Evolutionary conservation across 768 basidiomycete species (phyloP).

Genomic region (Lactarius trivialis): DNA sequence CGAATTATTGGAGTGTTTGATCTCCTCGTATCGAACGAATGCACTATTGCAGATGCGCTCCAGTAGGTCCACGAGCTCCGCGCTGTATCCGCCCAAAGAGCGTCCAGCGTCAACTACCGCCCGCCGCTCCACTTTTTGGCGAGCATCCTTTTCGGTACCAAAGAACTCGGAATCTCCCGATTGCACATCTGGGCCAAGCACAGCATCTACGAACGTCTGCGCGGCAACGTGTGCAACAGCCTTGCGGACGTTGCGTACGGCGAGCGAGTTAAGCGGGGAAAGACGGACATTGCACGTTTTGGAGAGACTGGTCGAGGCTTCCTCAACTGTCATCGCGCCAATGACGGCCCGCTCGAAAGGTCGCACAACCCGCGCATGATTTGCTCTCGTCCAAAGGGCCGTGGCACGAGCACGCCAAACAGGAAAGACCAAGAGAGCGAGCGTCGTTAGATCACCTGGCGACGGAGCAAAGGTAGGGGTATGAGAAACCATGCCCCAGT

Average conservation of each 20-base stretch:
- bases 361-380: constrained; percentile 30
- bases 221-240: constrained; percentile 48
- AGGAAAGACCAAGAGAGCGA: constrained; percentile 49
- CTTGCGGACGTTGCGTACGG: constrained; percentile 42
- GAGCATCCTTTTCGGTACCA: constrained; percentile 29
- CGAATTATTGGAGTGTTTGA: constrained; percentile 23
- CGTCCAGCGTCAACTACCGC: constrained; percentile 52
- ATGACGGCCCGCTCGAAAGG: constrained; percentile 53
- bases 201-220: constrained; percentile 46
- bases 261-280: constrained; percentile 44
- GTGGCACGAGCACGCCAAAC: constrained; percentile 40
- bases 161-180: constrained; percentile 23
- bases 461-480: constrained; percentile 36
- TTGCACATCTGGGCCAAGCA: constrained; percentile 25
- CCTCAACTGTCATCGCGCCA: constrained; percentile 44
- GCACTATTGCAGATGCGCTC: constrained; percentile 37
- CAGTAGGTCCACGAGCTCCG: constrained; percentile 46
- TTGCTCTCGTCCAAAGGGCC: constrained; percentile 38
- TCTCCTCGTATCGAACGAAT: constrained; percentile 29
- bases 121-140: constrained; percentile 37
- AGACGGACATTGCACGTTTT: constrained; percentile 27
- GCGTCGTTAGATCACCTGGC: constrained; percentile 47
- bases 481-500: constrained; percentile 43
- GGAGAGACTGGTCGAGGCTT: constrained; percentile 41
- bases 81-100: constrained; percentile 55